Conservation (phyloP, 306 rosid species). For the Styphnolobium japonicum region DNA sequence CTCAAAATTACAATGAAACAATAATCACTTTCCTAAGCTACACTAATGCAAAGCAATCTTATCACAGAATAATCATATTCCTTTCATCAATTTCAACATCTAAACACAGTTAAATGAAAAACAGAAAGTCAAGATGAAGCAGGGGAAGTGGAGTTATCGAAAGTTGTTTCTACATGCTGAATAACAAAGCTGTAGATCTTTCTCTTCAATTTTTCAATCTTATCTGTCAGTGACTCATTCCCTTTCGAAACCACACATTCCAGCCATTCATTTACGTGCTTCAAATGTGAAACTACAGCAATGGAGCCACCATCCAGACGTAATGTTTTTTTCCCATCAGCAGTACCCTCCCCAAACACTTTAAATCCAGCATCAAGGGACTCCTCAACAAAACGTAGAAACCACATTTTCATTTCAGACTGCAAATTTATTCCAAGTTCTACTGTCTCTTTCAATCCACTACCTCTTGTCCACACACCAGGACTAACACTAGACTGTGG, state of each 20-base stretch:
- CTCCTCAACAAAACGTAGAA: slow-evolving; percentile 80
- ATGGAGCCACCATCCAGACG: slow-evolving; percentile 82
- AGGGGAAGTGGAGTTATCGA: slow-evolving; percentile 47
- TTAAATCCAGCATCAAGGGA: slow-evolving; percentile 86
- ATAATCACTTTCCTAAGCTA: not conserved
- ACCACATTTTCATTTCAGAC: slow-evolving; percentile 87
- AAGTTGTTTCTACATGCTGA: slow-evolving; percentile 89
- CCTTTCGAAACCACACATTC: slow-evolving; percentile 59
- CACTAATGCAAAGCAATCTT: not conserved
- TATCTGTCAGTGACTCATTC: slow-evolving; percentile 50
- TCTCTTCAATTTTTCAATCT: slow-evolving; percentile 75
- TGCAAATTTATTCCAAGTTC: slow-evolving; percentile 59
- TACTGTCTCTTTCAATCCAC: slow-evolving; percentile 67
- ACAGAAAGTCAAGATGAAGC: slow-evolving; percentile 33
- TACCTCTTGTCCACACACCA: slow-evolving; percentile 61
- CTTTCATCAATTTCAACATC: slow-evolving; percentile 7
- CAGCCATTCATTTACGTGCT: slow-evolving; percentile 91
- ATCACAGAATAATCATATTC: slow-evolving; percentile 25
- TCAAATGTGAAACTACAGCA: slow-evolving; percentile 84
- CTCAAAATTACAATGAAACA: slow-evolving; percentile 25
- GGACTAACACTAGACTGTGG: slow-evolving; percentile 28
- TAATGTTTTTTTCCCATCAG: slow-evolving; percentile 44
- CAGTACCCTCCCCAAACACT: slow-evolving; percentile 59
- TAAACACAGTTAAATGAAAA: not conserved
- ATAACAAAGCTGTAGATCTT: slow-evolving; percentile 92